Base-by-base conservation (phyloP, 257 asterid species). In the Ajuga chamaepitys region DNA sequence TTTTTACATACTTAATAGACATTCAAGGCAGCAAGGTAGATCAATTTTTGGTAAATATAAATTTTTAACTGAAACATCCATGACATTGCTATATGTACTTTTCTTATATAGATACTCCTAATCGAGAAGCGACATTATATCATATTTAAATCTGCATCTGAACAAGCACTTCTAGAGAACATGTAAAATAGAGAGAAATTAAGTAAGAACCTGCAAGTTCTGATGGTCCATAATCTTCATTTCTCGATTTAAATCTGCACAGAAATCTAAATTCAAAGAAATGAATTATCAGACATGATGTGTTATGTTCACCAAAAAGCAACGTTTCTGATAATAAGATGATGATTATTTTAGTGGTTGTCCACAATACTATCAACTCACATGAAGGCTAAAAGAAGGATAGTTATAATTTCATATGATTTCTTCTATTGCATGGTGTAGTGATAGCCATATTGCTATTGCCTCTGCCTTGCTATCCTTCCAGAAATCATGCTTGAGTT, bases 141-240 rank as follows among this genome's bases (percentile, higher is more conserved):
- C 7, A 8, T 30, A 30, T 30, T 55, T 14, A 30, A n/a, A 44
- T 16, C 58, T 6, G 24, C 21, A 59, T 8, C 32, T 64, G 38
- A 55, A 17, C 24, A 28, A 17, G 72, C 34, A 28, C 7, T 54
- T 26, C n/a, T 3, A 69, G 42, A 54, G 35, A 24, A 20, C 14
- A 5, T 14, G 34, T 22, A 4, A 38, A 16, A 17, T 25, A 58
- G 7, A 37, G 63, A 59, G 34, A 59, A 9, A 14, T 47, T 60
- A 8, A 30, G 24, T 54, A 66, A 64, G 25, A 60, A 88, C 97
- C 96, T 86, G 91, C 76, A 88, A 38, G 70, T 75, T 81, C 70
- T 85, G 86, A 69, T 87, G 83, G 69, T 87, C 86, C 53, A 80
- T 47, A 68, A 82, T 79, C 82, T 75, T 86, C 71, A 82, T 87